Evolutionary conservation across 2,329 filamentous ascomycete genomes (phyloP), one percentile per base, ranked within the genome.

Genomic region (Pyrenochaeta sp.): DNA sequence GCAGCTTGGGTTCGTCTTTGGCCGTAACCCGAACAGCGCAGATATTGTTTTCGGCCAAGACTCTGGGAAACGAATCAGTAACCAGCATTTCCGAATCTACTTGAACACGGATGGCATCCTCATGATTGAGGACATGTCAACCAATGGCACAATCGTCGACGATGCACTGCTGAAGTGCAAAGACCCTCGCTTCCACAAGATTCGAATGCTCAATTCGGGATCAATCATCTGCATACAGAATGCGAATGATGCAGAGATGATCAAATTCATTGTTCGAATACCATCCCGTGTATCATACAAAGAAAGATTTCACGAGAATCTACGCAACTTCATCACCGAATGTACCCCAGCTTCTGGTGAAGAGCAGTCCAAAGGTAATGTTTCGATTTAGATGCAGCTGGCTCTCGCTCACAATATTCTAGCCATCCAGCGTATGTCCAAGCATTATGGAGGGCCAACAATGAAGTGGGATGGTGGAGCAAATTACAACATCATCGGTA

Each of bases 51-150:
- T 90, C 34, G 70, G 75, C 23, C 79, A 64, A 30, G 87, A 93
- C 55, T 81, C 82, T 1, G 76, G 82, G 38, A 87, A 83, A 67
- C 82, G 89, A 29, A 81, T 99, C 47, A 97, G 93, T 76, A 96
- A 97, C 66, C 81, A 88, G n/a, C 94, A 99, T 68, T 99, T 97
- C 68, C 87, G 90, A 39, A 96, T 99, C 50, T 96, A 88, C 65
- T 80, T 96, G 59, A 99, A 95, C 60, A 78, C 85, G n/a, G 84
- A 89, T 52, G 90, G 88, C 19, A 86, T 89, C 43, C 80, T 96
- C 53, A 96, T 99, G 90, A 77, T 97, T 9, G 87, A 96, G 69
- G 94, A 99, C 65, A 82, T 86, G 66, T 97, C 94, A 0, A 96
- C 91, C n/a, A 99, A 97, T 63, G 94, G 94, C 19, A 97, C 94